A percentile compares a stretch with the other conserved stretches of the same genome.
These are phyloP conservation scores for Coelastrella sp. DNA, from an alignment of 139 green algal genomes.

Conservation along the genomic window DNA sequence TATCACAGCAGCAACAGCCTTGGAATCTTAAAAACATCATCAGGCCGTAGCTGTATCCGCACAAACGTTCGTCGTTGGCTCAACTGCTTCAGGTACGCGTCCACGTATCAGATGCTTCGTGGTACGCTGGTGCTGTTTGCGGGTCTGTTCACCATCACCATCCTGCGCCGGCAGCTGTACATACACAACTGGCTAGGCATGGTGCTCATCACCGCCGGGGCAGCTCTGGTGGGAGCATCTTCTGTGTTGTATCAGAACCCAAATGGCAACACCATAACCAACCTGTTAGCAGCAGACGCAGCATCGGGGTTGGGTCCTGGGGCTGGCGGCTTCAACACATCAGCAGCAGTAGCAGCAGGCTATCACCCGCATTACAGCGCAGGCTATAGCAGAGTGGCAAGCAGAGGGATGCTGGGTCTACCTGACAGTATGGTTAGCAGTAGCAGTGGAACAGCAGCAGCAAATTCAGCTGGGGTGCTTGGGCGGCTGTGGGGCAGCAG, in stretches of 20 bases:
- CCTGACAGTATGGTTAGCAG: background rate
- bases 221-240: slow-evolving; percentile 83
- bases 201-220: slow-evolving; percentile 84
- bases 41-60: too few species aligned
- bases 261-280: background rate
- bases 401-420: background rate
- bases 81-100: slow-evolving; percentile 85
- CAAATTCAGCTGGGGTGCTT: background rate
- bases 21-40: too few species aligned
- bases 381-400: slow-evolving; percentile 24
- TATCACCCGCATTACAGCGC: background rate
- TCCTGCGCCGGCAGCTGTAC: slow-evolving; percentile 80
- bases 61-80: too few species aligned
- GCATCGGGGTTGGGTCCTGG: too few species aligned
- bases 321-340: too few species aligned
- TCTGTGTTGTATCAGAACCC: slow-evolving; percentile 60
- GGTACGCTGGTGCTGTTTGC: slow-evolving; percentile 91
- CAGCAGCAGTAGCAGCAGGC: background rate
- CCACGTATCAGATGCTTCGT: slow-evolving; percentile 91
- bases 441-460: background rate
- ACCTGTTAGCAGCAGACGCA: background rate
- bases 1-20: too few species aligned
- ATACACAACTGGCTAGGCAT: slow-evolving; percentile 89
- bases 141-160: slow-evolving; percentile 83
- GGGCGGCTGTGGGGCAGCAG: too few species aligned